Conservation (phyloP, 2,329 filamentous ascomycete genomes). For the Paraphaeosphaeria minitans region DNA sequence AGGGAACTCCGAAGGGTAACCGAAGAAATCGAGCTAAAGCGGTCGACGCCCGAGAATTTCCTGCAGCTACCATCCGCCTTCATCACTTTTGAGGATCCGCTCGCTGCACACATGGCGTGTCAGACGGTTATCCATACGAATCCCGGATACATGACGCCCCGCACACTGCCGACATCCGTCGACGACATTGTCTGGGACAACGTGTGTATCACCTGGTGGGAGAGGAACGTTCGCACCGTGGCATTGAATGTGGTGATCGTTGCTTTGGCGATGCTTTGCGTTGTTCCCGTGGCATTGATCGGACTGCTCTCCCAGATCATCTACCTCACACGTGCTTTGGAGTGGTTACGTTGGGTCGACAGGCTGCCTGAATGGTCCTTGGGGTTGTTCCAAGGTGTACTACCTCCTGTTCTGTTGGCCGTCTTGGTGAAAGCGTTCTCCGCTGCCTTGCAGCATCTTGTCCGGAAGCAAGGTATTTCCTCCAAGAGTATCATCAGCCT, state of each 20-base stretch:
- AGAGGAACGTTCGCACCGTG: slow-evolving; percentile 13
- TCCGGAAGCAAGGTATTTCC: slow-evolving; percentile 16
- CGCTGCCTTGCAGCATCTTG: too few species aligned
- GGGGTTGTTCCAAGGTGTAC: slow-evolving; percentile 10
- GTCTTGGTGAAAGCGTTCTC: slow-evolving; percentile 13
- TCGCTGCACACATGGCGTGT: slow-evolving; percentile 13
- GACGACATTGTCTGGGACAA: slow-evolving; percentile 19
- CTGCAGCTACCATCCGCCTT: slow-evolving; percentile 17
- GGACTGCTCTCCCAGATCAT: slow-evolving; percentile 18
- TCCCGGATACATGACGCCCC: slow-evolving; percentile 13
- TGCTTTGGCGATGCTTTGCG: neutral
- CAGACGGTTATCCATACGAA: slow-evolving; percentile 17
- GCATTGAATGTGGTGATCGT: slow-evolving; percentile 14
- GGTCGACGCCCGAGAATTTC: too few species aligned
- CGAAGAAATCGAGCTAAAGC: too few species aligned
- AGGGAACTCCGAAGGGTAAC: too few species aligned
- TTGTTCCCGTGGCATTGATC: slow-evolving; percentile 14
- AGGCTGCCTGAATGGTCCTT: slow-evolving; percentile 14
- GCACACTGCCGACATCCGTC: slow-evolving; percentile 10
- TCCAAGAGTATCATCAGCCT: slow-evolving; percentile 12
- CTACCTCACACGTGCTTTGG: slow-evolving; percentile 12
- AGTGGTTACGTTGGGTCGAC: slow-evolving; percentile 15
- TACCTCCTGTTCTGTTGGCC: slow-evolving; percentile 8
- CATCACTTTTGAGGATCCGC: slow-evolving; percentile 14
- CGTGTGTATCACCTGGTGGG: slow-evolving; percentile 12